phyloP scores from a whole-genome alignment of 139 green algal genomes.

The Closterium sp. region DNA sequence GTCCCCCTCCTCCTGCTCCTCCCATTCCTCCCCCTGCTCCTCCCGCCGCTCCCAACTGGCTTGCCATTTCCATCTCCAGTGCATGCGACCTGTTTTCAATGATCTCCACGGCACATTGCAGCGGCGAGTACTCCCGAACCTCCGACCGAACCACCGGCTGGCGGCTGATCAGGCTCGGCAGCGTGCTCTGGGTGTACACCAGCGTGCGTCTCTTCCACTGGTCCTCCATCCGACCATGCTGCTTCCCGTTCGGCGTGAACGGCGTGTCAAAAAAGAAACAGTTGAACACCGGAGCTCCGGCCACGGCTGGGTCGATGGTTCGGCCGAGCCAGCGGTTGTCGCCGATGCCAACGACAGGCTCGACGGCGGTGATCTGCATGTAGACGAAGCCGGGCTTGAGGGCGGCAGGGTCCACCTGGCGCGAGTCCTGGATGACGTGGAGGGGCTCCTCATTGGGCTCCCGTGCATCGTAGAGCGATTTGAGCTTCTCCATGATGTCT shows the following conservation, averaged over 20 bases:
- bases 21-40: neutral
- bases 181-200: slow-evolving; percentile 33
- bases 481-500: slow-evolving; percentile 48
- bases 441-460: slow-evolving; percentile 1
- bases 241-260: slow-evolving; percentile 47
- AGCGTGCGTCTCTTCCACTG: slow-evolving; percentile 52
- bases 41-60: neutral
- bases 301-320: neutral
- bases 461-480: slow-evolving; percentile 33
- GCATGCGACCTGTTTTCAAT: slow-evolving; percentile 38
- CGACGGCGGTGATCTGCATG: slow-evolving; percentile 51
- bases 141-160: slow-evolving; percentile 14
- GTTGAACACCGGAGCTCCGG: neutral
- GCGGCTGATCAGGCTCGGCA: slow-evolving; percentile 39
- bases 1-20: neutral
- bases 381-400: slow-evolving; percentile 44
- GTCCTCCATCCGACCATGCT: slow-evolving; percentile 37
- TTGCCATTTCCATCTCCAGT: slow-evolving; percentile 36
- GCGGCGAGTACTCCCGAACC: slow-evolving; percentile 41
- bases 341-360: slow-evolving; percentile 28
- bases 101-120: slow-evolving; percentile 40
- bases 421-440: slow-evolving; percentile 46
- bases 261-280: slow-evolving; percentile 50
- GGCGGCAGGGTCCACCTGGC: slow-evolving; percentile 14
- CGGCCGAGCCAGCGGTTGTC: slow-evolving; percentile 42